Percentiles rank a stretch among this genome's conserved stretches.
These are phyloP conservation scores for Monosporozyma solicola DNA, from an alignment of 805 yeast species.

Conservation along the genomic window DNA sequence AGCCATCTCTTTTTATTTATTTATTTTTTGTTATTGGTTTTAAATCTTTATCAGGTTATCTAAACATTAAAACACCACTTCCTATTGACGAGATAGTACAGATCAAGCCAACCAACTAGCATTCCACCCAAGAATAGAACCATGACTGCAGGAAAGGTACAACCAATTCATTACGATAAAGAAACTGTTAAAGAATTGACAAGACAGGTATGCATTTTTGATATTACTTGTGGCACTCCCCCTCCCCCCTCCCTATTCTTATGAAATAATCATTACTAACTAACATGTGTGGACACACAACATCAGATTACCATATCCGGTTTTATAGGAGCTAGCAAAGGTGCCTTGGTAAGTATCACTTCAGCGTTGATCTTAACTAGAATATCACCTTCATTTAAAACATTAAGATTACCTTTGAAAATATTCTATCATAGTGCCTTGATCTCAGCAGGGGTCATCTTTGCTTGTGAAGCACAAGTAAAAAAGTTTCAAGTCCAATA, in stretches of 20 bases:
- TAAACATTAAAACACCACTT: too few species aligned
- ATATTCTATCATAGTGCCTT: constrained; percentile 36
- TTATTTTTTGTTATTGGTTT: too few species aligned
- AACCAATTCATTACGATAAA: constrained; percentile 34
- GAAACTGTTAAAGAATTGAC: constrained; percentile 29
- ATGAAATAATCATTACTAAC: constrained; percentile 5
- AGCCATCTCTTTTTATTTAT: not conserved
- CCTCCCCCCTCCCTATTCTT: too few species aligned
- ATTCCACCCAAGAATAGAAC: not conserved
- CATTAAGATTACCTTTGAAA: constrained; percentile 34
- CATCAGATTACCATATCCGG: constrained; percentile 31
- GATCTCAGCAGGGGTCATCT: constrained; percentile 35
- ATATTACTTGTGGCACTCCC: not conserved
- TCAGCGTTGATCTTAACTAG: constrained; percentile 29
- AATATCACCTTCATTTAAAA: constrained; percentile 30
- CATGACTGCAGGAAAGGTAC: constrained; percentile 20
- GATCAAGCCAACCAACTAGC: not conserved
- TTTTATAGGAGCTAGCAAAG: constrained; percentile 36
- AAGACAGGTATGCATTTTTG: constrained; percentile 24
- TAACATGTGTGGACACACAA: not conserved
- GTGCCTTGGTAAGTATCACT: constrained; percentile 32
- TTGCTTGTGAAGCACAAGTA: constrained; percentile 36
- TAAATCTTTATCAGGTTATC: not conserved
- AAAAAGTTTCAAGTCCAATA: constrained; percentile 30
- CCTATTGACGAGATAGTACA: too few species aligned